These are phyloP conservation scores for Claviceps fusiformis DNA, from an alignment of 2,329 filamentous ascomycete species.

Conservation along the genomic window DNA sequence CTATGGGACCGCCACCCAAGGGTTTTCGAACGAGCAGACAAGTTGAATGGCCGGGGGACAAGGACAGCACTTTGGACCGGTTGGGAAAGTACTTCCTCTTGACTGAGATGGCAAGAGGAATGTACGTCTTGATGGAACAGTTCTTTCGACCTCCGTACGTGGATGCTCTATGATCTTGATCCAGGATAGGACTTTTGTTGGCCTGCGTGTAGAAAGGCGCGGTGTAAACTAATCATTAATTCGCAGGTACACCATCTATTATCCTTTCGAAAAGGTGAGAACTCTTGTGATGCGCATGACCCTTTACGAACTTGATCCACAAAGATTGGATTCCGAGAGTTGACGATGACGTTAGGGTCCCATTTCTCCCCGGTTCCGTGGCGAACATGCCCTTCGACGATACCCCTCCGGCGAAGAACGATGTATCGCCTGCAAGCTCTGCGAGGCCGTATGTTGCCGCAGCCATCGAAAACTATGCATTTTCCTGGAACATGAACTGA, in stretches of 20 bases:
- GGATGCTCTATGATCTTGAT: background rate
- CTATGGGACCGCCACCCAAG: conserved; percentile 62
- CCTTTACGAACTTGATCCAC: background rate
- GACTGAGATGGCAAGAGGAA: conserved; percentile 90
- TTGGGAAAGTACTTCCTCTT: conserved; percentile 89
- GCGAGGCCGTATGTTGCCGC: conserved; percentile 55
- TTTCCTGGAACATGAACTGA: background rate
- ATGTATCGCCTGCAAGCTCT: conserved; percentile 99
- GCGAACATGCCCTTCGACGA: conserved; percentile 89
- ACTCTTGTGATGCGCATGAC: background rate
- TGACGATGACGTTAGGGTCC: conserved; percentile 46
- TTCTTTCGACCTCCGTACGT: conserved; percentile 96
- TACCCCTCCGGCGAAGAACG: conserved; percentile 97
- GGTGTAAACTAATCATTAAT: conserved; percentile 1
- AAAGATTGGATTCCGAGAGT: conserved; percentile 4
- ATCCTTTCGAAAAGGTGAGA: conserved; percentile 85
- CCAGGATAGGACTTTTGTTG: background rate
- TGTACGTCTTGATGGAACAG: conserved; percentile 96
- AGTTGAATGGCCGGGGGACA: conserved; percentile 67
- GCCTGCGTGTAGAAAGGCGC: background rate
- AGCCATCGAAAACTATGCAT: background rate
- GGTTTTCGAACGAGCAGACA: conserved; percentile 66
- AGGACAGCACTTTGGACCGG: conserved; percentile 66
- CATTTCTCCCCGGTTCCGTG: conserved; percentile 94
- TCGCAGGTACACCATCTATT: conserved; percentile 87